These are phyloP conservation scores for Citropsis articulata DNA, from an alignment of 345 rosid genomes.

Conservation along the genomic window DNA sequence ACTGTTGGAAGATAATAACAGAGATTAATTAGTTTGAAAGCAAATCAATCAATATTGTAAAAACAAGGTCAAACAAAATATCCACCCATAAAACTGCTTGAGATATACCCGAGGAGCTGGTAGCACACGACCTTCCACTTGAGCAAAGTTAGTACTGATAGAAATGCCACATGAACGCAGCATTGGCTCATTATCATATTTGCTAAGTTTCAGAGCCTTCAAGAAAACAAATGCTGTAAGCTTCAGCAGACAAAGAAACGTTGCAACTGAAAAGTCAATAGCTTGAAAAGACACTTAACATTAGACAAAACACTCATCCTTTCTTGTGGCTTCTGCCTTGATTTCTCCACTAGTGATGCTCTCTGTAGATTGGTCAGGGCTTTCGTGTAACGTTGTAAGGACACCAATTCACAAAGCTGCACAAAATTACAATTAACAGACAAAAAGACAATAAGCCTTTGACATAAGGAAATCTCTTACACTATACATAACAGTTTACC, in stretches of 20 bases:
- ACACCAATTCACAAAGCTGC: conserved; percentile 73
- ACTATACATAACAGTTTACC: neutral
- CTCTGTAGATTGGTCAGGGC: conserved; percentile 68
- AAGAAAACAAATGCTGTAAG: conserved; percentile 13
- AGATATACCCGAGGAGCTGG: conserved; percentile 64
- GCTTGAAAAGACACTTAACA: conserved; percentile 32
- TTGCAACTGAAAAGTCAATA: neutral
- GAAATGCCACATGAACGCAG: conserved; percentile 67
- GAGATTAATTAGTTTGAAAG: neutral
- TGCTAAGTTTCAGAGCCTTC: conserved; percentile 69
- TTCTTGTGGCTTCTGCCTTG: conserved; percentile 92
- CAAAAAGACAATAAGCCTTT: neutral
- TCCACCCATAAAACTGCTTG: neutral
- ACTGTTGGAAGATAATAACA: conserved; percentile 35
- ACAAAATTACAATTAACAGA: conserved; percentile 2
- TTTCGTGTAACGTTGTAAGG: conserved; percentile 89
- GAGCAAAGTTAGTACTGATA: conserved; percentile 52
- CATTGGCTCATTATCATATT: conserved; percentile 69
- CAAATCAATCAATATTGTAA: neutral
- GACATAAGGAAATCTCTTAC: neutral
- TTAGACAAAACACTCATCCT: conserved; percentile 69
- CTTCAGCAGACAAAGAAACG: neutral
- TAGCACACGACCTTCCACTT: conserved; percentile 81
- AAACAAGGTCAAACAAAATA: neutral
- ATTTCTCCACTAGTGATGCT: conserved; percentile 79